These are phyloP conservation scores for Diaporthe eres DNA, from an alignment of 2,329 filamentous ascomycete species.

Conservation along the genomic window DNA sequence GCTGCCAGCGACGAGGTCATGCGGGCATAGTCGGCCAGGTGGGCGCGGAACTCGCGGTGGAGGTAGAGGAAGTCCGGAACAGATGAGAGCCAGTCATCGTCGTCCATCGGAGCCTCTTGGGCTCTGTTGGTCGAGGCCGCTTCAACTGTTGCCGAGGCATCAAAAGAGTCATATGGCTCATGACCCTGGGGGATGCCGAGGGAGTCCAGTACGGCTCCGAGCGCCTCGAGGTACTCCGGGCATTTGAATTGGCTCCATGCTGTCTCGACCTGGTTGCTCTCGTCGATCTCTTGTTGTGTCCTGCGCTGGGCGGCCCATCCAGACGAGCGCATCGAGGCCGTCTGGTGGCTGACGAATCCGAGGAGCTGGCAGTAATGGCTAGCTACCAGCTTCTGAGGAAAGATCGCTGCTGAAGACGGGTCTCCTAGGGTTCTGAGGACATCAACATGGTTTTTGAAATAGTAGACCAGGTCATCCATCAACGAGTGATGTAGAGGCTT, in stretches of 20 bases:
- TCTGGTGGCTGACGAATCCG: conserved; percentile 36
- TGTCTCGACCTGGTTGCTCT: conserved; percentile 35
- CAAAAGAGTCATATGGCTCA: conserved; percentile 12
- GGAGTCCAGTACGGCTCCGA: conserved; percentile 24
- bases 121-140: neutral
- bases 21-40: conserved; percentile 36
- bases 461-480: conserved; percentile 24
- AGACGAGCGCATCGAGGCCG: conserved; percentile 35
- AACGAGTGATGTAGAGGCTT: neutral
- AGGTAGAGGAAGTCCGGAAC: conserved; percentile 30
- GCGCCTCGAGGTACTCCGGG: conserved; percentile 37
- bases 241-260: conserved; percentile 39
- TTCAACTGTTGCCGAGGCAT: neutral
- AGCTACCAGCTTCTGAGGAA: conserved; percentile 27
- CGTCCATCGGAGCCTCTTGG: too few species aligned
- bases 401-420: conserved; percentile 1
- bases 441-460: neutral
- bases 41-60: conserved; percentile 33
- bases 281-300: conserved; percentile 31
- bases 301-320: conserved; percentile 34
- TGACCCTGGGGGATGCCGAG: conserved; percentile 24
- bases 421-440: neutral
- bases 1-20: conserved; percentile 46
- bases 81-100: conserved; percentile 20
- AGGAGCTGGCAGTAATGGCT: conserved; percentile 39